Evolutionary conservation across 371 early-diverging fungal genomes (phyloP).

Genomic region (Lichtheimia ramosa): DNA sequence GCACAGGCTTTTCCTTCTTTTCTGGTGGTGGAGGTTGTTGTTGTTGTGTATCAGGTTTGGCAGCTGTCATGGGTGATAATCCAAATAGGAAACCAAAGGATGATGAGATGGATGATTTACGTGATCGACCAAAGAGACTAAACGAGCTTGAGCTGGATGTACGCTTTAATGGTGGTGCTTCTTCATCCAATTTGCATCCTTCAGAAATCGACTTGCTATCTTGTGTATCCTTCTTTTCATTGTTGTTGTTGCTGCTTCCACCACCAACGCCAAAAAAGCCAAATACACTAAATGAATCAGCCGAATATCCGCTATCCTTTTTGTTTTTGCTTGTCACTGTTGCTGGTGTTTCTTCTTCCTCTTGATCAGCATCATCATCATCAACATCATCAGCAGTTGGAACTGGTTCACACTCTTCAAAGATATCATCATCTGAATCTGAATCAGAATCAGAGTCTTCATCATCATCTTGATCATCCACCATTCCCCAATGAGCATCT

Average conservation of each 20-base stretch:
- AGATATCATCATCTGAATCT: slow-evolving; percentile 13
- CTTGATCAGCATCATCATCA: slow-evolving; percentile 1
- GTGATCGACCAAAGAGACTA: slow-evolving; percentile 12
- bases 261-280: slow-evolving; percentile 7
- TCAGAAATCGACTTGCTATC: slow-evolving; percentile 12
- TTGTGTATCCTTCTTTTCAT: background rate
- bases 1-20: slow-evolving; percentile 2
- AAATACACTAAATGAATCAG: slow-evolving; percentile 22
- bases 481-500: slow-evolving; percentile 46
- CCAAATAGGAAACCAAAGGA: slow-evolving; percentile 13
- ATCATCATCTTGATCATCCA: slow-evolving; percentile 15
- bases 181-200: slow-evolving; percentile 1
- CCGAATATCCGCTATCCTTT: slow-evolving; percentile 46
- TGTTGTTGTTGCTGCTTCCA: background rate
- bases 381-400: slow-evolving; percentile 9
- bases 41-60: slow-evolving; percentile 1
- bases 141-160: slow-evolving; percentile 18
- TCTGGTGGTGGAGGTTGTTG: background rate
- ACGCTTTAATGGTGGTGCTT: slow-evolving; percentile 7
- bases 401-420: slow-evolving; percentile 10
- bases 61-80: slow-evolving; percentile 12
- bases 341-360: background rate
- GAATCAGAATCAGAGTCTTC: slow-evolving; percentile 1
- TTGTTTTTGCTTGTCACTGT: slow-evolving; percentile 17
- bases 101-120: slow-evolving; percentile 20